Evolutionary conservation across 208 protist species (phyloP).

Genomic region (Crithidia brevicula): DNA sequence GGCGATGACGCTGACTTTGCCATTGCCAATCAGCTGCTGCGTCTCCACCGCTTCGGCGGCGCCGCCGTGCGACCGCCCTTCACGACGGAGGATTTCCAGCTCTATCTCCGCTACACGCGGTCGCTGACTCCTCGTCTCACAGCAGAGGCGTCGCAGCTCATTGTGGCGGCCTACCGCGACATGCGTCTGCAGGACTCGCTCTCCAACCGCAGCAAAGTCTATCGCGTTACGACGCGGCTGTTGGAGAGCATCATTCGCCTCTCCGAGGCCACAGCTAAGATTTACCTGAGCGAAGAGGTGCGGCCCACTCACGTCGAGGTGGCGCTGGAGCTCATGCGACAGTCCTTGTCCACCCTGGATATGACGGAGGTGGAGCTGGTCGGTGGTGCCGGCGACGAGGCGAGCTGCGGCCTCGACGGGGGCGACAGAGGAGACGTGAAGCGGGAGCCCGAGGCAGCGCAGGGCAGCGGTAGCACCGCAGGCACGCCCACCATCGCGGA

Average conservation of each 20-base stretch:
- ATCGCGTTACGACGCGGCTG: constrained; percentile 99
- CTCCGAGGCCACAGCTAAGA: constrained; percentile 97
- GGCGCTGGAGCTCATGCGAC: constrained; percentile 89
- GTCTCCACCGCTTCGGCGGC: constrained; percentile 91
- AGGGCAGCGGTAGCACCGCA: background rate
- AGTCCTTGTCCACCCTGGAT: constrained; percentile 89
- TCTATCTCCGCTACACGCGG: constrained; percentile 94
- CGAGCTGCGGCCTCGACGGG: background rate
- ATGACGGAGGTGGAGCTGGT: constrained; percentile 90
- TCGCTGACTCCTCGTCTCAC: constrained; percentile 92
- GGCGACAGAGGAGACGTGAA: constrained; percentile 25
- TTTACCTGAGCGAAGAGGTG: constrained; percentile 95
- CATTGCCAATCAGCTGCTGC: constrained; percentile 98
- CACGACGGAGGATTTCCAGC: constrained; percentile 84
- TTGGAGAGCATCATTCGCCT: constrained; percentile 99
- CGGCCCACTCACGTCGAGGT: constrained; percentile 77
- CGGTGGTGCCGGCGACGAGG: constrained; percentile 36
- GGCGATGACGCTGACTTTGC: constrained; percentile 95
- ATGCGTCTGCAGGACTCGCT: constrained; percentile 94
- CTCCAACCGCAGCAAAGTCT: constrained; percentile 90
- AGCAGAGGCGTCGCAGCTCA: constrained; percentile 81
- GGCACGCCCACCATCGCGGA: background rate
- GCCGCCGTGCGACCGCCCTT: constrained; percentile 75
- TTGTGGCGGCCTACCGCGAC: constrained; percentile 91
- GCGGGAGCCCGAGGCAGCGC: constrained; percentile 30